Evolutionary conservation across 371 early-diverging fungal species (phyloP).

Genomic region (Lichtheimia ramosa): DNA sequence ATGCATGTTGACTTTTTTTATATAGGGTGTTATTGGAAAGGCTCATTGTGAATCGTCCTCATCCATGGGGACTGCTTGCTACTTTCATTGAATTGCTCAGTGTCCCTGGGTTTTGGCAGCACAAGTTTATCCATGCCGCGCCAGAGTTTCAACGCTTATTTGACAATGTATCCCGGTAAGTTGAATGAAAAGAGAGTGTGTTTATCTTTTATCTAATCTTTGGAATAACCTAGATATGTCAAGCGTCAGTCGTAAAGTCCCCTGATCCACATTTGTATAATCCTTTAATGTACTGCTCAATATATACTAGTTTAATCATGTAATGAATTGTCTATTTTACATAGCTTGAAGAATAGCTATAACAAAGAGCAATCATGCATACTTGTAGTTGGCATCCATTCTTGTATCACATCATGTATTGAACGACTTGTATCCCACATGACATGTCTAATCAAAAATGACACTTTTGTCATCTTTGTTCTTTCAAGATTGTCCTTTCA

Average conservation of each 20-base stretch:
- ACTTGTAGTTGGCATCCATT: too few relatives aligned
- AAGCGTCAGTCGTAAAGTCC: not conserved
- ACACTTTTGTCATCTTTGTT: too few relatives aligned
- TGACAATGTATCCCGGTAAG: constrained; percentile 61
- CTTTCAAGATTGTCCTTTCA: too few relatives aligned
- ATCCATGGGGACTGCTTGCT: constrained; percentile 96
- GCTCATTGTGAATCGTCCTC: constrained; percentile 95
- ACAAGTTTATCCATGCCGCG: constrained; percentile 65
- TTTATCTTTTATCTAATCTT: not conserved
- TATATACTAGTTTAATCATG: too few relatives aligned
- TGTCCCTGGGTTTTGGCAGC: constrained; percentile 83
- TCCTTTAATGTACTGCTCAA: too few relatives aligned
- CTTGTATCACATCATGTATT: too few relatives aligned
- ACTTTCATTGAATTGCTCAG: constrained; percentile 94
- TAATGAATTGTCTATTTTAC: too few relatives aligned
- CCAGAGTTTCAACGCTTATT: constrained; percentile 70
- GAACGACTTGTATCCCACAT: too few relatives aligned
- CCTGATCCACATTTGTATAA: too few relatives aligned
- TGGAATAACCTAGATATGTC: not conserved
- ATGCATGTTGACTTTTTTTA: not conserved
- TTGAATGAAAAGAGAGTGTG: not conserved
- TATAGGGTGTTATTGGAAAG: constrained; percentile 87
- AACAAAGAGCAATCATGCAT: too few relatives aligned
- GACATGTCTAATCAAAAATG: too few relatives aligned
- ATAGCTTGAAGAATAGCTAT: too few relatives aligned